Evolutionary conservation across 306 rosid genomes (phyloP).

Genomic region (Purshia tridentata): DNA sequence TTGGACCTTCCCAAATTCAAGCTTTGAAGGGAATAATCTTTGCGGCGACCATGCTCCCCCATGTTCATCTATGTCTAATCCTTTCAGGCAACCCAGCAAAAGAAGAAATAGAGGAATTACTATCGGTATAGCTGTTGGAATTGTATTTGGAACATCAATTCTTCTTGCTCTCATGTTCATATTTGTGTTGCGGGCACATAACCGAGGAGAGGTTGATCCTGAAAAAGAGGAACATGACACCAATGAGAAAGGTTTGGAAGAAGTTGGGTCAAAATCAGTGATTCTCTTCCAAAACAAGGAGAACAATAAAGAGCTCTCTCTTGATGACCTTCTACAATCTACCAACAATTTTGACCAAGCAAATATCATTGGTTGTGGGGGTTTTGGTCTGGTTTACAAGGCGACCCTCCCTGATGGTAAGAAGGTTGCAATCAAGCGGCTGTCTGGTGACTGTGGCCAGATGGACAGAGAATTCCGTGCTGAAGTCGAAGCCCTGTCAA

Average conservation of each 20-base stretch:
- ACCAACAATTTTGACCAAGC: conserved; percentile 39
- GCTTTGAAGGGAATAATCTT: conserved; percentile 49
- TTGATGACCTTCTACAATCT: conserved; percentile 38
- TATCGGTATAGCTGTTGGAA: conserved; percentile 36
- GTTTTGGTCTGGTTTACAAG: conserved; percentile 48
- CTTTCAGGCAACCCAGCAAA: not conserved
- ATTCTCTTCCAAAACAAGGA: conserved; percentile 39
- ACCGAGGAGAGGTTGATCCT: conserved; percentile 34
- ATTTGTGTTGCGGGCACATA: conserved; percentile 25
- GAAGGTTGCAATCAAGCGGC: conserved; percentile 42
- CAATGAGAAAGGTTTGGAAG: conserved; percentile 25
- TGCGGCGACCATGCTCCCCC: conserved; percentile 32
- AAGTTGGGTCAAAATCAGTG: conserved; percentile 34
- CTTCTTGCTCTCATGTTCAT: conserved; percentile 27
- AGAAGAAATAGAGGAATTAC: conserved; percentile 12
- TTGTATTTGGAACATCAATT: conserved; percentile 20
- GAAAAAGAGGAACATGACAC: conserved; percentile 28
- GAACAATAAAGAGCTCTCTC: conserved; percentile 31
- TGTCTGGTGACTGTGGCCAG: conserved; percentile 47
- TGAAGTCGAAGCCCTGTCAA: conserved; percentile 48
- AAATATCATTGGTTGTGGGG: conserved; percentile 45
- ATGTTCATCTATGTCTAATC: conserved; percentile 6
- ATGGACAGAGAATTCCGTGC: conserved; percentile 48
- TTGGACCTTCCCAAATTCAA: conserved; percentile 45
- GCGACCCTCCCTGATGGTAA: conserved; percentile 42